phyloP scores from a whole-genome alignment of 176 grass and related monocot genomes.

The Bolboschoenus planiculmis region DNA sequence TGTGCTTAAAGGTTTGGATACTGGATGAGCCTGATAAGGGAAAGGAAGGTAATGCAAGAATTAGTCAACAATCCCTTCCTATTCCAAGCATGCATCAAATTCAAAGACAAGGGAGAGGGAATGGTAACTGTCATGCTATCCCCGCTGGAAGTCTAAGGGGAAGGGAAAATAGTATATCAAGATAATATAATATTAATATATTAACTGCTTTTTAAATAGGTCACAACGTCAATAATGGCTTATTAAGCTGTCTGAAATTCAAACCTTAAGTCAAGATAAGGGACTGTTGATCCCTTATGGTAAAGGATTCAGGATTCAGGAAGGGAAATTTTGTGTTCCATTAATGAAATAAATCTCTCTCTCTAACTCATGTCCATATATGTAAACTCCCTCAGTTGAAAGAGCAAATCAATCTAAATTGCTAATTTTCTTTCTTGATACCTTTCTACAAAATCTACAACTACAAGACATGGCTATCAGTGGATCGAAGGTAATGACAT shows the following conservation, averaged over 20 bases:
- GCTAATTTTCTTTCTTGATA: constrained; percentile 8
- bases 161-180: too few species aligned
- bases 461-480: not conserved
- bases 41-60: not conserved
- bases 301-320: not conserved
- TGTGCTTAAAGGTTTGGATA: not conserved
- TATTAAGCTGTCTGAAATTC: not conserved
- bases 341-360: not conserved
- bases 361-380: not conserved
- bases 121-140: too few species aligned
- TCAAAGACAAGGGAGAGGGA: not conserved
- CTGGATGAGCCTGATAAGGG: not conserved
- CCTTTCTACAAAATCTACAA: not conserved
- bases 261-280: not conserved
- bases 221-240: too few species aligned
- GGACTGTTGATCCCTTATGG: not conserved
- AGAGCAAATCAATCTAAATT: not conserved
- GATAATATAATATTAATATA: too few species aligned
- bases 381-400: not conserved
- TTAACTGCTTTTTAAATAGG: too few species aligned
- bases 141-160: too few species aligned
- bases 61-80: not conserved
- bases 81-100: not conserved
- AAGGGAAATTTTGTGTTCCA: not conserved
- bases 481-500: too few species aligned